These are phyloP conservation scores for Xylaria sp. DNA, from an alignment of 2,329 filamentous ascomycete species.

Conservation along the genomic window DNA sequence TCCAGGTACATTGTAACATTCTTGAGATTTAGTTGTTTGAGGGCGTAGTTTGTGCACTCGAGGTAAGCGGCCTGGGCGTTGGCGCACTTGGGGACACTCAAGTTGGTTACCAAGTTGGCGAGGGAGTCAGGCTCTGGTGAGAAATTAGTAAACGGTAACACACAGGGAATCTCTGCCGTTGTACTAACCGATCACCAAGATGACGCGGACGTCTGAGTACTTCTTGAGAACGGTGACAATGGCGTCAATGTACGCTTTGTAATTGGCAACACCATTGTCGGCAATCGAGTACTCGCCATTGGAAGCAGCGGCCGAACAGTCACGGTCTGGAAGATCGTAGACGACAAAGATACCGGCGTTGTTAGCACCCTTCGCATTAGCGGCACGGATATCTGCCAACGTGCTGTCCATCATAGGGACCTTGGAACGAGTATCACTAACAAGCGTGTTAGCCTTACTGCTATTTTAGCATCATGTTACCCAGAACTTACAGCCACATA, in stretches of 20 bases:
- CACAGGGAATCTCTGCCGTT: conserved; percentile 23
- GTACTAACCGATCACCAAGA: conserved; percentile 57
- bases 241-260: conserved; percentile 65
- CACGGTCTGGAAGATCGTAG: conserved; percentile 67
- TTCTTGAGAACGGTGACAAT: conserved; percentile 54
- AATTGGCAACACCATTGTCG: conserved; percentile 61
- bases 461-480: background rate
- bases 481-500: conserved; percentile 58
- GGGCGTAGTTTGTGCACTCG: conserved; percentile 61
- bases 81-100: conserved; percentile 60
- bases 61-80: conserved; percentile 60
- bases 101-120: conserved; percentile 68
- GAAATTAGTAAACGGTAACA: conserved; percentile 38
- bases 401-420: conserved; percentile 58
- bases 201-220: conserved; percentile 56
- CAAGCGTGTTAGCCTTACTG: conserved; percentile 11
- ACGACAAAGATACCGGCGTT: conserved; percentile 64
- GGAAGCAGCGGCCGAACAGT: conserved; percentile 66
- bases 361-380: conserved; percentile 52
- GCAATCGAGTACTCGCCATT: conserved; percentile 65
- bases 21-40: conserved; percentile 62
- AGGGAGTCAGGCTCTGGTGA: conserved; percentile 64
- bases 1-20: conserved; percentile 69
- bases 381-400: conserved; percentile 55
- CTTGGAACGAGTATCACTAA: conserved; percentile 61